These are phyloP conservation scores for Penicillium sp. DNA, from an alignment of 2,329 filamentous ascomycete genomes.

Conservation along the genomic window DNA sequence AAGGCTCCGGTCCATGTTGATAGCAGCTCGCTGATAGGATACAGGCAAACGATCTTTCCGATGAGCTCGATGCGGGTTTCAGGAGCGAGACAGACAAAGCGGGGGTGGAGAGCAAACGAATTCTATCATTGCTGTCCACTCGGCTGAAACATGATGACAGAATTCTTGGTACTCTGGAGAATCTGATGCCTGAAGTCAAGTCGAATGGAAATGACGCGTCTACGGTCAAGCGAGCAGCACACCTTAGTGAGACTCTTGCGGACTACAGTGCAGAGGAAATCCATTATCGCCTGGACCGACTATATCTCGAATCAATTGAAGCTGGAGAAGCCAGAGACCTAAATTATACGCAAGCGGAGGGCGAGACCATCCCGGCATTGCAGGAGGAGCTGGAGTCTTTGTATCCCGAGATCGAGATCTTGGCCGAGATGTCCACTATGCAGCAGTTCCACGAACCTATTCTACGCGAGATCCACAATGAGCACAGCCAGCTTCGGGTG, in stretches of 20 bases:
- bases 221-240: slow-evolving; percentile 27
- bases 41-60: slow-evolving; percentile 38
- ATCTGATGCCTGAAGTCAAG: slow-evolving; percentile 28
- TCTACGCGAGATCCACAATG: slow-evolving; percentile 34
- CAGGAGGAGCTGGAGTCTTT: slow-evolving; percentile 41
- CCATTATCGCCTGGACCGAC: slow-evolving; percentile 40
- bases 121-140: slow-evolving; percentile 34
- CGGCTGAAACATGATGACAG: slow-evolving; percentile 41
- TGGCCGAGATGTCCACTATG: slow-evolving; percentile 45
- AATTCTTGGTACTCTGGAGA: slow-evolving; percentile 32
- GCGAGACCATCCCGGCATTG: slow-evolving; percentile 26
- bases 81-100: slow-evolving; percentile 32
- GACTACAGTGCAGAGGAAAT: slow-evolving; percentile 39
- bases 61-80: slow-evolving; percentile 34
- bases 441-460: slow-evolving; percentile 46
- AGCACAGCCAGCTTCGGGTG: slow-evolving; percentile 30
- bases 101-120: slow-evolving; percentile 32
- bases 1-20: not conserved
- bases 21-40: slow-evolving; percentile 12
- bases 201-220: slow-evolving; percentile 30
- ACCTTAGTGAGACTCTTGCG: slow-evolving; percentile 33
- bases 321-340: not conserved
- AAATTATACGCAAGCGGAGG: not conserved
- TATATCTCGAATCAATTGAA: slow-evolving; percentile 37
- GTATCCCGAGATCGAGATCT: slow-evolving; percentile 41